Conservation (phyloP, 2,329 filamentous ascomycete species). For the Fusarium anthophilum region DNA sequence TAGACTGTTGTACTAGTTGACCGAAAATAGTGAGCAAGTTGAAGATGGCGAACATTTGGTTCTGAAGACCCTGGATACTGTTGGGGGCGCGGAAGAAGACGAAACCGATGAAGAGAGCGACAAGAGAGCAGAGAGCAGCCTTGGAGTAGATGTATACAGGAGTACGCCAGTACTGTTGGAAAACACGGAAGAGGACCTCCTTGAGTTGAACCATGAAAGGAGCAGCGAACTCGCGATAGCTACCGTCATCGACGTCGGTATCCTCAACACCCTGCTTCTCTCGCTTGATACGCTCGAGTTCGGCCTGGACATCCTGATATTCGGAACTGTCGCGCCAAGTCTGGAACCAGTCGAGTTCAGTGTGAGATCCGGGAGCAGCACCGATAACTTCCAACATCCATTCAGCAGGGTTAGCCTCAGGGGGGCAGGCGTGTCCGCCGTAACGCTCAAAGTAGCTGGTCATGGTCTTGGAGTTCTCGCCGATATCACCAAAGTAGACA, state of each 20-base stretch:
- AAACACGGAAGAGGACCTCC: constrained; percentile 77
- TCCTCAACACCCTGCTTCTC: constrained; percentile 51
- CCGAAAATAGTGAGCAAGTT: constrained; percentile 85
- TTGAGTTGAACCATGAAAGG: constrained; percentile 74
- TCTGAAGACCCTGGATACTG: constrained; percentile 81
- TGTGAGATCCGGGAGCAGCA: constrained; percentile 70
- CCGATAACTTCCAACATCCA: constrained; percentile 76
- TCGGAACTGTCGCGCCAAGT: constrained; percentile 69
- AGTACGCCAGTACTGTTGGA: constrained; percentile 92
- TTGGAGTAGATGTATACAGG: constrained; percentile 92
- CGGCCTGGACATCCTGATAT: constrained; percentile 62
- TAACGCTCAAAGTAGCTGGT: constrained; percentile 81
- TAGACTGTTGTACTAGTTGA: constrained; percentile 80
- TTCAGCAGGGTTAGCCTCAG: constrained; percentile 81
- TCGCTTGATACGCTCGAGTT: constrained; percentile 66
- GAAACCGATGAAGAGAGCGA: constrained; percentile 82
- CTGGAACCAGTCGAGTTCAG: constrained; percentile 72
- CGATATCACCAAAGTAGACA: constrained; percentile 85
- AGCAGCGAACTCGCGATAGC: constrained; percentile 82
- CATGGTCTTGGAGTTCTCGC: constrained; percentile 73
- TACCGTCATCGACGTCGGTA: constrained; percentile 50
- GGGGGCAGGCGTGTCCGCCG: constrained; percentile 71
- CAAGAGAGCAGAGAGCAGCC: constrained; percentile 69
- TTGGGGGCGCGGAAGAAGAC: constrained; percentile 79
- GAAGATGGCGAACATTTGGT: constrained; percentile 88